Conservation (phyloP, 768 basidiomycete species). For the Lactarius evosmus region DNA sequence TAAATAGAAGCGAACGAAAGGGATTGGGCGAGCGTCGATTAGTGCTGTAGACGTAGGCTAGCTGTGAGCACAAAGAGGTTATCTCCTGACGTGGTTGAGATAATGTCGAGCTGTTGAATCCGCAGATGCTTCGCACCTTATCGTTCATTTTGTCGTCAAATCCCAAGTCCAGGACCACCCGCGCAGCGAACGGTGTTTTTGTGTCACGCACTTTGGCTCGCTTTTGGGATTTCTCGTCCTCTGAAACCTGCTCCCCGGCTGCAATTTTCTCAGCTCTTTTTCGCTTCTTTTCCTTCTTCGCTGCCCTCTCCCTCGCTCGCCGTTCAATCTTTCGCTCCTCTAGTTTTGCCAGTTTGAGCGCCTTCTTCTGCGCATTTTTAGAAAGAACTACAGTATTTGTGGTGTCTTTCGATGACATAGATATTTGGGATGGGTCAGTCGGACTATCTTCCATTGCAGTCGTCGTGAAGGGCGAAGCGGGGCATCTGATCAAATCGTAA, state of each 20-base stretch:
- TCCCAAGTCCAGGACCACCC: slow-evolving; percentile 79
- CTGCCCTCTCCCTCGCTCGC: slow-evolving; percentile 72
- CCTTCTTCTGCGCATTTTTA: slow-evolving; percentile 76
- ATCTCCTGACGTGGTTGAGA: slow-evolving; percentile 64
- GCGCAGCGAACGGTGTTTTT: slow-evolving; percentile 44
- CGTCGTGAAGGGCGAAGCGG: neutral
- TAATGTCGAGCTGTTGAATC: neutral
- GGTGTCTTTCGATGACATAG: neutral
- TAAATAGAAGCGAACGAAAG: slow-evolving; percentile 71
- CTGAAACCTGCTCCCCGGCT: slow-evolving; percentile 54
- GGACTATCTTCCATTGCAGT: slow-evolving; percentile 8
- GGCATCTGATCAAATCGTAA: neutral
- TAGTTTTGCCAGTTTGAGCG: slow-evolving; percentile 64
- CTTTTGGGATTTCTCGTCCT: slow-evolving; percentile 40
- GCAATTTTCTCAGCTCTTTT: slow-evolving; percentile 56
- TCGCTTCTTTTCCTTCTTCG: slow-evolving; percentile 70
- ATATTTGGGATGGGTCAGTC: neutral
- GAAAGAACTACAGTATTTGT: slow-evolving; percentile 43
- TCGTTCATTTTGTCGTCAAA: slow-evolving; percentile 94
- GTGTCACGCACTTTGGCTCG: slow-evolving; percentile 31
- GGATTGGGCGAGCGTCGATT: slow-evolving; percentile 73
- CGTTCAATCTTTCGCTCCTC: slow-evolving; percentile 69
- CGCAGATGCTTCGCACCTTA: slow-evolving; percentile 55
- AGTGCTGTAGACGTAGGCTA: slow-evolving; percentile 87
- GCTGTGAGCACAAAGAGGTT: slow-evolving; percentile 81